Evolutionary conservation across 106 monocot species (phyloP).

Genomic region (Allium cepa): DNA sequence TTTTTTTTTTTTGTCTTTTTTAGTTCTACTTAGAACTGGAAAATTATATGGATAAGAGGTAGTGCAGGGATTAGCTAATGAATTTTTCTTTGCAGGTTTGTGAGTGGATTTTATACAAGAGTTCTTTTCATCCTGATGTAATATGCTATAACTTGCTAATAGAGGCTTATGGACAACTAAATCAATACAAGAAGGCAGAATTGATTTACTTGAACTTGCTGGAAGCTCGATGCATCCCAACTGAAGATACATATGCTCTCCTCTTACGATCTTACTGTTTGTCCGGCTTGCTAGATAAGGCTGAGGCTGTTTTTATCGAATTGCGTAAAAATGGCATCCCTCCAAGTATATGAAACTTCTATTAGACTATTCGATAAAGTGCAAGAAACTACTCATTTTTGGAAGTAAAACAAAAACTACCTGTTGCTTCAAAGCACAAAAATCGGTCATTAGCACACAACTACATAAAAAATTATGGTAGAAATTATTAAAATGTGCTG

Average conservation of each 20-base stretch:
- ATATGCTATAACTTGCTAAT: conserved; percentile 91
- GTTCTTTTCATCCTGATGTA: conserved; percentile 81
- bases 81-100: conserved; percentile 28
- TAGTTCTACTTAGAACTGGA: background rate
- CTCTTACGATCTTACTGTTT: conserved; percentile 52
- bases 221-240: conserved; percentile 70
- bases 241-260: conserved; percentile 86
- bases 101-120: conserved; percentile 77
- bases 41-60: background rate
- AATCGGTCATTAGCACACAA: no score
- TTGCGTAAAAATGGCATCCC: conserved; percentile 55
- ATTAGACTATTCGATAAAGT: no score
- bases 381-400: no score
- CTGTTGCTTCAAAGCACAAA: no score
- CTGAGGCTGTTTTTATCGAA: conserved; percentile 69
- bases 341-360: conserved; percentile 32
- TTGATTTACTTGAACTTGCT: conserved; percentile 57
- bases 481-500: no score
- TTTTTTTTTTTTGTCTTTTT: background rate
- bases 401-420: no score
- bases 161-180: conserved; percentile 69
- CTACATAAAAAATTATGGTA: no score
- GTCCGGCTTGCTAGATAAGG: conserved; percentile 58
- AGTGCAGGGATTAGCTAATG: background rate
- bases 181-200: conserved; percentile 58